Conservation (phyloP, 306 rosid genomes). For the Quercus cerris region DNA sequence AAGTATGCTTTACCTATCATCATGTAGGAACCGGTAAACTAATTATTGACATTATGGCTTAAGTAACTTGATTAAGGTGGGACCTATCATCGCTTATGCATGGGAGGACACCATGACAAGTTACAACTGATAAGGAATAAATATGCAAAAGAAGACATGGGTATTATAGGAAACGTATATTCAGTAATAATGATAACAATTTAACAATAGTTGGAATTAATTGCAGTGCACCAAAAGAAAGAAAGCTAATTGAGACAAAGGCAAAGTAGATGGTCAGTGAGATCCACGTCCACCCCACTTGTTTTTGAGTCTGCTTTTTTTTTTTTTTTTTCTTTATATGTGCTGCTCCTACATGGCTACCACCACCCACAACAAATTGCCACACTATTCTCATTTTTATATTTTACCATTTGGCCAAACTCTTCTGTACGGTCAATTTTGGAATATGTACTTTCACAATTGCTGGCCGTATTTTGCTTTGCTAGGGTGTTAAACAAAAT, state of each 20-base stretch:
- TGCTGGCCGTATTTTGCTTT: neutral
- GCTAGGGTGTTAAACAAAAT: no score
- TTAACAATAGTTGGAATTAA: conserved; percentile 11
- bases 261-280: conserved; percentile 44
- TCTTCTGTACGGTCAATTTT: neutral
- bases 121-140: neutral
- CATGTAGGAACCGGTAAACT: conserved; percentile 28
- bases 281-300: conserved; percentile 30
- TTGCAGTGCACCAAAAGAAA: conserved; percentile 30
- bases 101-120: neutral
- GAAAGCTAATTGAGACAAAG: conserved; percentile 27
- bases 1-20: neutral
- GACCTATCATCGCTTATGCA: conserved; percentile 16
- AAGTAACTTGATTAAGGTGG: conserved; percentile 37
- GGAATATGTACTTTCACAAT: neutral
- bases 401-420: neutral
- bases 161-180: no score
- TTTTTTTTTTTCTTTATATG: neutral
- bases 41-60: conserved; percentile 41
- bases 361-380: conserved; percentile 22
- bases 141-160: no score
- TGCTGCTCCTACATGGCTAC: conserved; percentile 52
- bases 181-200: no score
- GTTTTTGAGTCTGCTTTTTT: neutral
- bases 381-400: neutral